A percentile compares a stretch with the other conserved stretches of the same genome.
phyloP scores from a whole-genome alignment of 2,329 filamentous ascomycete species.

The Clonostachys chloroleuca region DNA sequence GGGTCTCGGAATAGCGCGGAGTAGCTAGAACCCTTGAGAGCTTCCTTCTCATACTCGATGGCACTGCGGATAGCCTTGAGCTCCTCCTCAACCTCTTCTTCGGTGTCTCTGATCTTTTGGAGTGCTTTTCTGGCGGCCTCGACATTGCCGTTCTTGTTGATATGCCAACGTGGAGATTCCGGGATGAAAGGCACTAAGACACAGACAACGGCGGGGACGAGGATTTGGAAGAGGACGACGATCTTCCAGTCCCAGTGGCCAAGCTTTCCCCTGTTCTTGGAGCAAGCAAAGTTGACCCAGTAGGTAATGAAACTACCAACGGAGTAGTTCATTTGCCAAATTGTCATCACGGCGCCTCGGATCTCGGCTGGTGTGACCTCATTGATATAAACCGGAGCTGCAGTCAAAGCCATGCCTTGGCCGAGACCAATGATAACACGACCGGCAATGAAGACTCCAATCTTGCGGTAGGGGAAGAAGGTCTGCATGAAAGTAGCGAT shows the following conservation, averaged over 20 bases:
- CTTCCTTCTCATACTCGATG: conserved; percentile 68
- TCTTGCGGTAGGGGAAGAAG: conserved; percentile 54
- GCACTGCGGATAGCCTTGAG: conserved; percentile 61
- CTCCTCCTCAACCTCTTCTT: conserved; percentile 64
- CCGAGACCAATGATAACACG: conserved; percentile 66
- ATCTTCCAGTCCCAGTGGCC: conserved; percentile 73
- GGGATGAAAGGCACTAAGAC: conserved; percentile 60
- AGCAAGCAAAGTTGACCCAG: conserved; percentile 60
- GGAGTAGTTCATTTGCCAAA: conserved; percentile 64
- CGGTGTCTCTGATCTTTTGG: conserved; percentile 55
- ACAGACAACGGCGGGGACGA: conserved; percentile 62
- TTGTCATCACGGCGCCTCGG: conserved; percentile 61
- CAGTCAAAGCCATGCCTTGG: conserved; percentile 63
- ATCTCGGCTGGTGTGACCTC: conserved; percentile 62
- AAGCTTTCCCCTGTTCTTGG: conserved; percentile 45
- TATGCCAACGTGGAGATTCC: conserved; percentile 65
- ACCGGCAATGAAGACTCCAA: conserved; percentile 65
- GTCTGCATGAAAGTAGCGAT: conserved; percentile 66
- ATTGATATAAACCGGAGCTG: conserved; percentile 68
- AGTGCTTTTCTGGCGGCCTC: conserved; percentile 57
- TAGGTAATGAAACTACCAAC: conserved; percentile 50
- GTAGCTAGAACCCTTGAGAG: conserved; percentile 54
- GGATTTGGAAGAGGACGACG: conserved; percentile 68
- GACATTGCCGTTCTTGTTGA: conserved; percentile 55
- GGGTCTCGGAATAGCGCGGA: conserved; percentile 65